phyloP scores from a whole-genome alignment of 129 eudicot species.

The Chrysanthemum seticuspe region DNA sequence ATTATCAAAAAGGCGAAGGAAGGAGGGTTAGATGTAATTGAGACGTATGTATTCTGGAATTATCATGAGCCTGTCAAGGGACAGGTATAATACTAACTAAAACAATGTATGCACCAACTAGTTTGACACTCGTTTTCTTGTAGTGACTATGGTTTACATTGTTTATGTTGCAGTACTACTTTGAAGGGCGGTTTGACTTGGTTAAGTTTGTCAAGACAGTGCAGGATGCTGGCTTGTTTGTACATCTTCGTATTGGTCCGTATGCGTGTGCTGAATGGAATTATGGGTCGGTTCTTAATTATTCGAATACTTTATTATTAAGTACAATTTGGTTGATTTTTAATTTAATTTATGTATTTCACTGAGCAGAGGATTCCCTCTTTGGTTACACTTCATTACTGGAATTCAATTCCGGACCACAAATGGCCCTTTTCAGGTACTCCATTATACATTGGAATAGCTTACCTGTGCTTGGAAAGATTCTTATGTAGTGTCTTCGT shows the following conservation, averaged over 20 bases:
- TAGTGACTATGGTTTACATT: not conserved
- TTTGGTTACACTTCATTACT: conserved; percentile 82
- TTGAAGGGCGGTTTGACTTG: conserved; percentile 73
- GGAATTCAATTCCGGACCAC: conserved; percentile 79
- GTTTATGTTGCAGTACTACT: conserved; percentile 50
- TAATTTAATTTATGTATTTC: conserved; percentile 9
- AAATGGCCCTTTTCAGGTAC: conserved; percentile 69
- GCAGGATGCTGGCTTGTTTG: conserved; percentile 73
- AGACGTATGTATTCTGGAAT: conserved; percentile 83
- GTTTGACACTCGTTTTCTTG: too few relatives aligned
- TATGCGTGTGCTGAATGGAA: conserved; percentile 94
- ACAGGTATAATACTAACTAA: conserved; percentile 42
- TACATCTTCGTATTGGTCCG: conserved; percentile 82
- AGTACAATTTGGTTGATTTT: conserved; percentile 14
- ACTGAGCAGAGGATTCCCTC: conserved; percentile 72
- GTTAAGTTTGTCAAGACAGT: conserved; percentile 72
- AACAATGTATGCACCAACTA: not conserved
- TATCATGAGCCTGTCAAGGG: conserved; percentile 82
- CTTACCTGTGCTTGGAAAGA: not conserved
- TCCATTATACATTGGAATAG: conserved; percentile 2
- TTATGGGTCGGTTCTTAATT: conserved; percentile 53
- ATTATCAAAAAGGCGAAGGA: conserved; percentile 66
- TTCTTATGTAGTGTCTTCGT: not conserved
- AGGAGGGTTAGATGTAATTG: conserved; percentile 83
- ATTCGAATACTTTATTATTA: not conserved